These are phyloP conservation scores for Cytospora leucostoma DNA, from an alignment of 2,329 filamentous ascomycete species.

Conservation along the genomic window DNA sequence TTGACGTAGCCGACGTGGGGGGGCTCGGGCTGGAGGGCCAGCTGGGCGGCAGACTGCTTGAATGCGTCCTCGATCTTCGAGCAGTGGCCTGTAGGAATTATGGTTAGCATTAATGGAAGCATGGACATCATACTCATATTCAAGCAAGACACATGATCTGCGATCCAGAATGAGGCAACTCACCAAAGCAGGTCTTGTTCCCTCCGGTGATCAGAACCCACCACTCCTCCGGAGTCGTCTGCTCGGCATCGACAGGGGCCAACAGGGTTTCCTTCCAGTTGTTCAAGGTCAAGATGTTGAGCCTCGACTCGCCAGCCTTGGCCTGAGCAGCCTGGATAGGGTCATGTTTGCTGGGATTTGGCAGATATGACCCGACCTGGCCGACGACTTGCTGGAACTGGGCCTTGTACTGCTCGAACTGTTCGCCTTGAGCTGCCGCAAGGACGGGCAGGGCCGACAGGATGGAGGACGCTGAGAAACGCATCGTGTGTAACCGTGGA, in stretches of 20 bases:
- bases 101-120: slow-evolving; percentile 24
- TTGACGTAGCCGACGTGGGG: slow-evolving; percentile 71
- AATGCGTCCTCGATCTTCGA: slow-evolving; percentile 63
- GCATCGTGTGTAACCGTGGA: slow-evolving; percentile 49
- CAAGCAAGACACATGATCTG: not conserved
- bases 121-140: not conserved
- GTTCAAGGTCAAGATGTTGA: slow-evolving; percentile 63
- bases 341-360: slow-evolving; percentile 38
- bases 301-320: slow-evolving; percentile 52
- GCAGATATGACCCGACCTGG: slow-evolving; percentile 56
- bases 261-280: slow-evolving; percentile 73
- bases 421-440: slow-evolving; percentile 52
- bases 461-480: slow-evolving; percentile 53
- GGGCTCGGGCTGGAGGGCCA: slow-evolving; percentile 60
- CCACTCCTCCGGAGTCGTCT: slow-evolving; percentile 71
- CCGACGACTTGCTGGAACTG: slow-evolving; percentile 66
- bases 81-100: slow-evolving; percentile 59
- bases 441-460: slow-evolving; percentile 59
- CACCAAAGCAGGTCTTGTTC: slow-evolving; percentile 76
- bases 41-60: slow-evolving; percentile 65
- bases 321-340: slow-evolving; percentile 49
- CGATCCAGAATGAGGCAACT: slow-evolving; percentile 31
- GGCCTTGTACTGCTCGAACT: slow-evolving; percentile 59
- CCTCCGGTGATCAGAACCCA: slow-evolving; percentile 73
- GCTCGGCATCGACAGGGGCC: slow-evolving; percentile 58